phyloP scores from a whole-genome alignment of 139 green algal species.

The Monoraphidium neglectum region DNA sequence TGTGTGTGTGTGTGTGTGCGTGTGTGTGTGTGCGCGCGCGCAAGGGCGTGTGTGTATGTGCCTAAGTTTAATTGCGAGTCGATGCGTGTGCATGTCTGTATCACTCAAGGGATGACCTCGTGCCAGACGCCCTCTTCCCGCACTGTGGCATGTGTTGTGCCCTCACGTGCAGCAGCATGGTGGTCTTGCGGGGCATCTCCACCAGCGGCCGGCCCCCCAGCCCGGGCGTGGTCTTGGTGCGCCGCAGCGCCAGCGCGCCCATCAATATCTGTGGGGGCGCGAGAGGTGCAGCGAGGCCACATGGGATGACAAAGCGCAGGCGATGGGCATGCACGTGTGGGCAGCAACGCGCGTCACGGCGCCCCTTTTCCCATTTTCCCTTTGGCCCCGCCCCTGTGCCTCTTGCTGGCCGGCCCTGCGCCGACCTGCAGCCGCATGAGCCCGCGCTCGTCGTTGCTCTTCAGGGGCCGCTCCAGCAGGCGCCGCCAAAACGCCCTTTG shows the following conservation, averaged over 20 bases:
- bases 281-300: neutral
- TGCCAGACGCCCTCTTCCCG: too few relatives aligned
- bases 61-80: too few relatives aligned
- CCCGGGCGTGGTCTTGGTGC: slow-evolving; percentile 50
- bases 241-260: slow-evolving; percentile 49
- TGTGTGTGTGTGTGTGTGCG: too few relatives aligned
- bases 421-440: slow-evolving; percentile 54
- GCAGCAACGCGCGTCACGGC: neutral
- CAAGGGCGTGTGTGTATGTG: too few relatives aligned
- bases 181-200: slow-evolving; percentile 45
- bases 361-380: neutral
- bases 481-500: slow-evolving; percentile 23
- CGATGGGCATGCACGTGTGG: neutral
- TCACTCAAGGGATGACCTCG: too few relatives aligned
- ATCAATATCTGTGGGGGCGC: slow-evolving; percentile 51
- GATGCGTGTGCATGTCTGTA: too few relatives aligned
- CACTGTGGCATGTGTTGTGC: too few relatives aligned
- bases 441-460: slow-evolving; percentile 32
- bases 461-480: slow-evolving; percentile 62
- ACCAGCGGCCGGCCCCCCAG: slow-evolving; percentile 51
- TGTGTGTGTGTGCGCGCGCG: too few relatives aligned
- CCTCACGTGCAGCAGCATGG: slow-evolving; percentile 43
- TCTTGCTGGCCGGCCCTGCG: neutral
- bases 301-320: too few relatives aligned
- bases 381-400: neutral